Evolutionary conservation across 2,329 filamentous ascomycete genomes (phyloP).

Genomic region (Cladophialophora bantiana): DNA sequence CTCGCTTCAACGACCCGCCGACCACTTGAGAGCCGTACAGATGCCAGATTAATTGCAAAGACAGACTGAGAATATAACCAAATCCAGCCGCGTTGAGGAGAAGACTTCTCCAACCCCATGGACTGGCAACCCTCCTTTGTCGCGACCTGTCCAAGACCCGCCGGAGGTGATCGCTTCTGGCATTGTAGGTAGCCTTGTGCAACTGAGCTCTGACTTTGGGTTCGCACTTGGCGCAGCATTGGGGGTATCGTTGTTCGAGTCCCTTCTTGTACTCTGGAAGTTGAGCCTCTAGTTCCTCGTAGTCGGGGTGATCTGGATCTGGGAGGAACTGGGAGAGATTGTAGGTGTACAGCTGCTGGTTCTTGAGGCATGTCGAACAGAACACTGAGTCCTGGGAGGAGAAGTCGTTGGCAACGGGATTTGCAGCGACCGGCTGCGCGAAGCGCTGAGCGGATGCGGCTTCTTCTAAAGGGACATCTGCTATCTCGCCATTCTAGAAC

Average conservation of each 20-base stretch:
- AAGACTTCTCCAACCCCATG: conserved; percentile 54
- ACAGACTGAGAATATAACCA: conserved; percentile 52
- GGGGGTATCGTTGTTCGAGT: conserved; percentile 84
- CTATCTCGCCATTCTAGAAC: conserved; percentile 80
- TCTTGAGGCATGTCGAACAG: conserved; percentile 83
- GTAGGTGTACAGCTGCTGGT: conserved; percentile 81
- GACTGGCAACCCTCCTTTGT: conserved; percentile 46
- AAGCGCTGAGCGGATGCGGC: conserved; percentile 55
- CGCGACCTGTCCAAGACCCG: conserved; percentile 73
- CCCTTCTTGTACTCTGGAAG: conserved; percentile 74
- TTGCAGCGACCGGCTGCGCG: conserved; percentile 50
- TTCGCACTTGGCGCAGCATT: conserved; percentile 83
- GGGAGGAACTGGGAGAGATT: conserved; percentile 82
- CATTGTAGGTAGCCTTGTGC: conserved; percentile 75
- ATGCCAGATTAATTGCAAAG: conserved; percentile 54
- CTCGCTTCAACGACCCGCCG: conserved; percentile 30
- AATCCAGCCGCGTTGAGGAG: conserved; percentile 53
- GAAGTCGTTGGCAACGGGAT: conserved; percentile 36
- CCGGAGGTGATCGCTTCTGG: conserved; percentile 80
- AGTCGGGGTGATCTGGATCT: conserved; percentile 69
- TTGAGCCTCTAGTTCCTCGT: conserved; percentile 70
- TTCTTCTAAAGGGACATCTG: conserved; percentile 76
- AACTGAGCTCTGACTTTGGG: conserved; percentile 75
- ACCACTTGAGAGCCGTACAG: conserved; percentile 45
- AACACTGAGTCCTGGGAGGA: conserved; percentile 54